Conservation (phyloP, 139 green algal species). For the Asterochloris sp. region DNA sequence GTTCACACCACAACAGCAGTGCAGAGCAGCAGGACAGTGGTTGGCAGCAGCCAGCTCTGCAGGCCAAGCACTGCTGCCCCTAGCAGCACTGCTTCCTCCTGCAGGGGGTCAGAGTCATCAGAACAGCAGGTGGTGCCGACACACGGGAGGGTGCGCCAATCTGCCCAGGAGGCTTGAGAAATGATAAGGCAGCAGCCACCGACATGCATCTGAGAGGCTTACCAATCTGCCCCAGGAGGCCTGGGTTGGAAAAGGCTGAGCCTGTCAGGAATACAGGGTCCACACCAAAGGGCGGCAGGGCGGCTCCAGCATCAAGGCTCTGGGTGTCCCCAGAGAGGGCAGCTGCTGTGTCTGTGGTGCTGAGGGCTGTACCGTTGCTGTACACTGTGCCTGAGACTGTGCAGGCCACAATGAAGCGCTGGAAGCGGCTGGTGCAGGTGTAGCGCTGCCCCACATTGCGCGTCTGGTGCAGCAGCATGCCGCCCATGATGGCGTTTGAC, state of each 20-base stretch:
- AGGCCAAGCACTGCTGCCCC: no score
- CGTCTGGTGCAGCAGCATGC: neutral
- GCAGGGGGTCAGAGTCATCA: no score
- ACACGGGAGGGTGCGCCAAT: no score
- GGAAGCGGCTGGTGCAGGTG: neutral
- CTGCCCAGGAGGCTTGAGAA: no score
- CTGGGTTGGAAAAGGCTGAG: neutral
- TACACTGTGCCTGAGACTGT: neutral
- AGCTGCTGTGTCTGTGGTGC: neutral
- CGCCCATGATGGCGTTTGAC: neutral
- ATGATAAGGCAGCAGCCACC: no score
- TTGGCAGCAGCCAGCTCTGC: no score
- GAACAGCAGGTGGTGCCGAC: no score
- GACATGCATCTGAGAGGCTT: no score
- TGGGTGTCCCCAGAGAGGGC: neutral
- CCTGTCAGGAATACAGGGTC: constrained; percentile 4
- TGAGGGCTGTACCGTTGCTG: no score
- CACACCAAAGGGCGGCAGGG: constrained; percentile 7
- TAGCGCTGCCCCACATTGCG: neutral
- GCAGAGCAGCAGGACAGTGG: no score
- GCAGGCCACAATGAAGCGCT: neutral
- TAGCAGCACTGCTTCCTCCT: no score
- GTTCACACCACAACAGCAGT: no score
- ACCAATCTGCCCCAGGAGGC: neutral
- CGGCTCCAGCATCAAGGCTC: neutral